phyloP scores from a whole-genome alignment of 768 basidiomycete genomes.

The Lentinula sp. region DNA sequence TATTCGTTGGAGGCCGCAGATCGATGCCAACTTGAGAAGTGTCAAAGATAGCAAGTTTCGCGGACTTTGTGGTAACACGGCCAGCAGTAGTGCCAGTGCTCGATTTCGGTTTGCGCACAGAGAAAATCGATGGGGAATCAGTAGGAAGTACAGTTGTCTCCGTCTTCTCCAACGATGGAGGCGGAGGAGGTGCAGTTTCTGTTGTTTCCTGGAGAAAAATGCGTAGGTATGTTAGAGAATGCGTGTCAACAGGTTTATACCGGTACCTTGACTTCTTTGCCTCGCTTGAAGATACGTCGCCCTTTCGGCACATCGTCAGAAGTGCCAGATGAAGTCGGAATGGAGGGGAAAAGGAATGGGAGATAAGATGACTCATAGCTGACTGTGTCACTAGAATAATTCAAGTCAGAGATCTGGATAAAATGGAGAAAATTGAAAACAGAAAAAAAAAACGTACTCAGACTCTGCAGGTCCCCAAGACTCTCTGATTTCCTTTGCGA shows the following conservation, averaged over 20 bases:
- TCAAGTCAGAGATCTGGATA: background rate
- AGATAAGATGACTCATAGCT: slow-evolving; percentile 59
- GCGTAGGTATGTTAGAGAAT: background rate
- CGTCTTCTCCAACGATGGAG: background rate
- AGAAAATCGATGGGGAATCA: background rate
- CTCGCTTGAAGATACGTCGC: slow-evolving; percentile 47
- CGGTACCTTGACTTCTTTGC: slow-evolving; percentile 30
- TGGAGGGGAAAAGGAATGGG: slow-evolving; percentile 53
- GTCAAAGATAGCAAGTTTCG: slow-evolving; percentile 40
- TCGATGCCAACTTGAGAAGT: slow-evolving; percentile 43
- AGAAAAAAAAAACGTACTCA: slow-evolving; percentile 5
- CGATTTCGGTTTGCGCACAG: background rate
- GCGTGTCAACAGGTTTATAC: background rate
- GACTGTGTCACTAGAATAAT: slow-evolving; percentile 19
- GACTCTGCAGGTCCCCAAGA: slow-evolving; percentile 36
- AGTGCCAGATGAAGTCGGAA: slow-evolving; percentile 16
- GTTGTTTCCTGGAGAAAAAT: background rate
- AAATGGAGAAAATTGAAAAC: background rate
- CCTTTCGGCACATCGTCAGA: slow-evolving; percentile 30
- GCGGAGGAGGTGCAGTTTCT: background rate
- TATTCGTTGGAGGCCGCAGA: slow-evolving; percentile 24
- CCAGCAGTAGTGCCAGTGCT: slow-evolving; percentile 2
- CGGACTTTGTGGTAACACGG: slow-evolving; percentile 17
- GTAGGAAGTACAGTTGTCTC: background rate
- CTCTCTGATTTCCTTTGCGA: slow-evolving; percentile 44